phyloP scores from a whole-genome alignment of 768 basidiomycete species.

The Tephrocybe rancida region DNA sequence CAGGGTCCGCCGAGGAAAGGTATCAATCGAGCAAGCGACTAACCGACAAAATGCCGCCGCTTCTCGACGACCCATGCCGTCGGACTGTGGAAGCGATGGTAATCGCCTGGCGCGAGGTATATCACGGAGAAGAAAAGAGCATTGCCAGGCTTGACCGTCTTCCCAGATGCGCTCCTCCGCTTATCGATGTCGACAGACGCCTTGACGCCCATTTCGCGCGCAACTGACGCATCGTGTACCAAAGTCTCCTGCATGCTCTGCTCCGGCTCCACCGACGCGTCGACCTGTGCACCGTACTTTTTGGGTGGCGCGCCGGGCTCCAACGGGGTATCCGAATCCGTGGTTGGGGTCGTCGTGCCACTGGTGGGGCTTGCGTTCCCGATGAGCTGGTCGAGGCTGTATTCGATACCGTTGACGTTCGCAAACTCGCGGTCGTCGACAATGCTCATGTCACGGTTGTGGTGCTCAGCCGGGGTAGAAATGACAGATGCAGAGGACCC shows the following conservation, averaged over 20 bases:
- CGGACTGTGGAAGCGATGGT: conserved; percentile 96
- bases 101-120: conserved; percentile 98
- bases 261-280: conserved; percentile 68
- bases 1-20: not conserved
- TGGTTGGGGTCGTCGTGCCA: conserved; percentile 38
- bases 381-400: conserved; percentile 88
- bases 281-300: conserved; percentile 70
- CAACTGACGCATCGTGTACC: conserved; percentile 72
- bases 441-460: conserved; percentile 53
- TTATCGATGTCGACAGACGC: conserved; percentile 29
- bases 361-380: conserved; percentile 38
- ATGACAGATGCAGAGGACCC: conserved; percentile 44
- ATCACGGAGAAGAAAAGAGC: conserved; percentile 92
- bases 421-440: conserved; percentile 92
- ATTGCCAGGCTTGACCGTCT: conserved; percentile 70
- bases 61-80: conserved; percentile 98
- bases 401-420: conserved; percentile 95
- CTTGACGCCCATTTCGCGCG: conserved; percentile 66
- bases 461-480: conserved; percentile 37
- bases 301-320: conserved; percentile 31
- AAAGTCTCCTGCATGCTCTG: conserved; percentile 55
- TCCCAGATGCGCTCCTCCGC: conserved; percentile 39
- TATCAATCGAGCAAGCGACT: conserved; percentile 21
- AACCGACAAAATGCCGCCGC: conserved; percentile 90
- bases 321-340: conserved; percentile 29